Evolutionary conservation across 106 monocot genomes (phyloP).

Genomic region (Acorus gramineus): DNA sequence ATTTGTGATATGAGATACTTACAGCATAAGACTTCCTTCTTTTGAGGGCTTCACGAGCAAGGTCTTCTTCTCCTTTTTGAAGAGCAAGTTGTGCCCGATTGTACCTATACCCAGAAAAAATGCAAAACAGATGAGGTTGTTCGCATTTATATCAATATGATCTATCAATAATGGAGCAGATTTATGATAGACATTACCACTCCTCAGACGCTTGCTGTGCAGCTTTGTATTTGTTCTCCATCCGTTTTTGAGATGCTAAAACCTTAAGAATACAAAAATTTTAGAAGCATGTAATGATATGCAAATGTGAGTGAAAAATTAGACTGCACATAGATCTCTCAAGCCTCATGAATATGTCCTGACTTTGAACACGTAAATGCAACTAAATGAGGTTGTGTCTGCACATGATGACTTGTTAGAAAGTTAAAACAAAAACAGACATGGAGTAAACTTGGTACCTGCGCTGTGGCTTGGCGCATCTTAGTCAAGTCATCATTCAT

Average conservation of each 20-base stretch:
- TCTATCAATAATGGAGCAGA: neutral
- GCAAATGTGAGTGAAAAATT: no score
- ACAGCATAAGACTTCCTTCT: slow-evolving; percentile 95
- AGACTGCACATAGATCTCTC: no score
- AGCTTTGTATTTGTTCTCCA: slow-evolving; percentile 95
- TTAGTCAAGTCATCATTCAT: slow-evolving; percentile 97
- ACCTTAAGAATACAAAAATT: slow-evolving; percentile 36
- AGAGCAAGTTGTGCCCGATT: slow-evolving; percentile 93
- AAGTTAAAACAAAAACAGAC: neutral
- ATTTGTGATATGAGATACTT: slow-evolving; percentile 21
- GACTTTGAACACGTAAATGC: no score
- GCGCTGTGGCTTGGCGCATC: slow-evolving; percentile 97
- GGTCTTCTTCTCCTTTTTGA: slow-evolving; percentile 91
- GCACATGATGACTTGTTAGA: no score
- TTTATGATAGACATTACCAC: slow-evolving; percentile 42
- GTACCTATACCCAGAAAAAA: slow-evolving; percentile 42
- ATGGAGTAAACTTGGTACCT: slow-evolving; percentile 29
- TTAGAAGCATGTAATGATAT: no score
- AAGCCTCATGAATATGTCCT: no score
- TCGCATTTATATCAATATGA: slow-evolving; percentile 2
- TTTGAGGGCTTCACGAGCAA: slow-evolving; percentile 97
- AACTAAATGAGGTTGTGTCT: no score
- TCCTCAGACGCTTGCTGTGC: slow-evolving; percentile 87
- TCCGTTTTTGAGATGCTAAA: slow-evolving; percentile 83
- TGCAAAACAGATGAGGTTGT: neutral